Evolutionary conservation across 441 rosid genomes (phyloP), one percentile per base, ranked within the genome.

Genomic region (Sinapis alba): DNA sequence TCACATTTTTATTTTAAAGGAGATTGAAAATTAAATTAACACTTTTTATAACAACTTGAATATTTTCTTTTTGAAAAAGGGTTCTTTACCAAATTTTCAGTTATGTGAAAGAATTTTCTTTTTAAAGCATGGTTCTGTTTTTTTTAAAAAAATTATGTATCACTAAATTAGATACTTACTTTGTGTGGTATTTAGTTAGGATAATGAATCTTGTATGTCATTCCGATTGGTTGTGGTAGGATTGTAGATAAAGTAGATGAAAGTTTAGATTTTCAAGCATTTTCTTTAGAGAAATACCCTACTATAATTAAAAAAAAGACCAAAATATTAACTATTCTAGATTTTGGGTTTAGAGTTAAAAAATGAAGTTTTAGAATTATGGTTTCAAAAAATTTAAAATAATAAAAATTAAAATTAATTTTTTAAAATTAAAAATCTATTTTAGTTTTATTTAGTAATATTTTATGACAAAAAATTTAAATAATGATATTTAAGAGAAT

Each of bases 131-230:
- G 47, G 15, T 41, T 41, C 15, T 41, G 47, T 41, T 12, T 41
- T 41, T 12, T 41, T 41, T 28, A 45, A 45, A 45, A 45, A 15
- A 45, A 45, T 0, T 60, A 19, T 16, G 23, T 63, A 23, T 62
- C 27, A 34, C 65, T 65, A 65, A 10, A 9, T 65, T 56, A 27
- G 28, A 65, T 43, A 27, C 20, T 58, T 60, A 47, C 21, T 32
- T 61, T 60, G 30, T 47, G 41, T 66, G 50, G 62, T 74, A 16
- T 50, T 50, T 68, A 34, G 63, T 61, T 68, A 61, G 57, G 54
- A 24, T 51, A 13, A 68, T 62, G 53, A 45, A 45, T 45, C 53
- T 45, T 45, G 53, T 45, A 6, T 45, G 20, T 15, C 53, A 45
- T 45, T 45, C 53, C 20, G 53, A 45, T 45, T 45, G 53, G 53